Percentiles rank a stretch among this genome's conserved stretches.
These are phyloP conservation scores for Halophytophthora polymorphica DNA, from an alignment of 352 stramenopile species.

Conservation along the genomic window DNA sequence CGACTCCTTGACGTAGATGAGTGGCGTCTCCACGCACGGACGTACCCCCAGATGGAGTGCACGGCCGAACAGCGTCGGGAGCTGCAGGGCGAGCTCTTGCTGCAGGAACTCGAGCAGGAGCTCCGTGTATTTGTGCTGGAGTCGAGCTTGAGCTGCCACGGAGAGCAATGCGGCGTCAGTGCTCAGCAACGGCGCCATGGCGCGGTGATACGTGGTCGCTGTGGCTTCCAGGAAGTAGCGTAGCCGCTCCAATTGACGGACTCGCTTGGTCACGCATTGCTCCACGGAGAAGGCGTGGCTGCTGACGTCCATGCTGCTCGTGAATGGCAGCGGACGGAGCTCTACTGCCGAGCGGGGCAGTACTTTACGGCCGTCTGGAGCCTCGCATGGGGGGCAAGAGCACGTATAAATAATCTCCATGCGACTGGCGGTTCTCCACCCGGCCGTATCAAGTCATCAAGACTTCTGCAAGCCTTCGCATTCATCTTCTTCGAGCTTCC, in stretches of 20 bases:
- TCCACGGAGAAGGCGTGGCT: conserved; percentile 16
- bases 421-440: background rate
- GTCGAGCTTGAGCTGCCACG: conserved; percentile 2
- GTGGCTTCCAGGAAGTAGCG: conserved; percentile 26
- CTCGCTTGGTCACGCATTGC: conserved; percentile 31
- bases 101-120: conserved; percentile 26
- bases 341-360: too few relatives aligned
- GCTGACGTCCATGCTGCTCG: conserved; percentile 7
- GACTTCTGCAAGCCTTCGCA: background rate
- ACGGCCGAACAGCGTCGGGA: conserved; percentile 12
- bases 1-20: too few relatives aligned
- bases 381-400: too few relatives aligned
- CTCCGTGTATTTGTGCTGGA: conserved; percentile 18
- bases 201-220: conserved; percentile 14
- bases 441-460: background rate
- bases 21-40: background rate
- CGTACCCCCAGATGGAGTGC: conserved; percentile 28
- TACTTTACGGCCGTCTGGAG: too few relatives aligned
- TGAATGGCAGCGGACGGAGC: too few relatives aligned
- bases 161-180: conserved; percentile 3
- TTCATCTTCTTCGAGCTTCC: background rate
- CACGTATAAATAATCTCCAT: background rate
- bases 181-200: conserved; percentile 4
- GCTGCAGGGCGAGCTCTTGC: conserved; percentile 9
- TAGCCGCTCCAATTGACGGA: conserved; percentile 28